Base-by-base conservation (phyloP, 306 rosid species). In the Morella rubra region DNA sequence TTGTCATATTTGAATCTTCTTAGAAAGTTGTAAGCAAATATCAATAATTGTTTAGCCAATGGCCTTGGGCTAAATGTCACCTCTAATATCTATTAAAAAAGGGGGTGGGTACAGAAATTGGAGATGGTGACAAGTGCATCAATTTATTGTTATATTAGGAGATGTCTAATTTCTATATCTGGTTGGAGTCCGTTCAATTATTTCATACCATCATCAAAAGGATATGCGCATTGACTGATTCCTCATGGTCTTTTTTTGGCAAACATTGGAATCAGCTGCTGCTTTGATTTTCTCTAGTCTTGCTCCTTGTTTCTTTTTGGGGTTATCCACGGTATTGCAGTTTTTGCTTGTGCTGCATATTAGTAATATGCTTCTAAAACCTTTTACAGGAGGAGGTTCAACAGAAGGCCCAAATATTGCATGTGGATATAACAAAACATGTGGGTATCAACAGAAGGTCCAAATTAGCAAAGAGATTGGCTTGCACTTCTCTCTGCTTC, bases 381-480 rank as follows among this genome's bases (percentile, higher is more conserved):
- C 69, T 81, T 82, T 67, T 72, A 62, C 49, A 93, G 97, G 97
- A 77, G 80, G 98, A 91, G 85, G 82, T 91, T 72, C 96, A 93
- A 85, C 82, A 81, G 69, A 91, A 52, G 87, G 96, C 84, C 18
- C 81, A 82, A 69, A 73, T 81, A 60, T 75, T 93, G 96, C 98
- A 93, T 18, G 88, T 83, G 88, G 93, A 90, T 89, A 81, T 90
- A 53, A 91, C 91, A 41, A 91, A 87, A 74, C 93, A 93, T 84
- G 97, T 93, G 86, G 12, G 93, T 88, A 50, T 74, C 58, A 15
- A 32, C 50, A 73, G 58, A 61, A 56, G 70, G 40, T 62, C 64
- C 52, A 59, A 72, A 58, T 72, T 42, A 27, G 42, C 40, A 24
- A 7, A 12, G 16, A 58, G 69, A 20, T 24, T 45, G 6, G 18